Percentiles rank a stretch among this genome's conserved stretches.
Evolutionary conservation across 805 yeast genomes (phyloP).

Genomic region (Sugiyamaella lignohabitans): DNA sequence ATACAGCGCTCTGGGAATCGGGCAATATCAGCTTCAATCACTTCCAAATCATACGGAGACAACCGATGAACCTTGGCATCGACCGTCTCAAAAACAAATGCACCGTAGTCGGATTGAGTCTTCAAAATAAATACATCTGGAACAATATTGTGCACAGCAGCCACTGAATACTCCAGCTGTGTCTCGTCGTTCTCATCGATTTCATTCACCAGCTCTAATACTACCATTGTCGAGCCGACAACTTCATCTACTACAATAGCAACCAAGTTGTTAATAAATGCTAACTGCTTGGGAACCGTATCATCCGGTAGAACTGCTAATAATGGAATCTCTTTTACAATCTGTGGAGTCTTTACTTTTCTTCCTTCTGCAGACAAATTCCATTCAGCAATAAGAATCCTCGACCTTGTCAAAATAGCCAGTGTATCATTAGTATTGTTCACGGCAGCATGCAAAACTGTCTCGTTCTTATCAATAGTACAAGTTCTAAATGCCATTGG

Average conservation of each 20-base stretch:
- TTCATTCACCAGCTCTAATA: not conserved
- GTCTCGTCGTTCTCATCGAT: not conserved
- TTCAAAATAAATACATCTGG: constrained; percentile 52
- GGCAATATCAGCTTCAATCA: constrained; percentile 32
- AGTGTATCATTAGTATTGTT: constrained; percentile 50
- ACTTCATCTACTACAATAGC: constrained; percentile 44
- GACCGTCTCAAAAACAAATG: constrained; percentile 52
- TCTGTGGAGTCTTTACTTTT: constrained; percentile 12
- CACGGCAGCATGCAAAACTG: constrained; percentile 60
- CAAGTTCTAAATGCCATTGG: constrained; percentile 75
- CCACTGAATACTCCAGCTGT: not conserved
- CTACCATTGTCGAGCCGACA: constrained; percentile 7
- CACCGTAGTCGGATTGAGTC: constrained; percentile 39
- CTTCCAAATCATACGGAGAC: constrained; percentile 27
- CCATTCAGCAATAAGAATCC: constrained; percentile 42
- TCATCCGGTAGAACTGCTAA: constrained; percentile 6
- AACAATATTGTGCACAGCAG: constrained; percentile 34
- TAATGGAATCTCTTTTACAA: constrained; percentile 10
- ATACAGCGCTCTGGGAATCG: constrained; percentile 60
- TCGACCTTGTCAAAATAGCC: constrained; percentile 50
- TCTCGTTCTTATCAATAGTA: constrained; percentile 38
- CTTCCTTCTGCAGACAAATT: constrained; percentile 1
- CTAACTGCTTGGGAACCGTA: constrained; percentile 46
- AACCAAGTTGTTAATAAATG: constrained; percentile 46
- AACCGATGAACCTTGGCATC: constrained; percentile 38